Conservation (phyloP, 495 filamentous ascomycete genomes). For the Astrothelium macrocarpum region DNA sequence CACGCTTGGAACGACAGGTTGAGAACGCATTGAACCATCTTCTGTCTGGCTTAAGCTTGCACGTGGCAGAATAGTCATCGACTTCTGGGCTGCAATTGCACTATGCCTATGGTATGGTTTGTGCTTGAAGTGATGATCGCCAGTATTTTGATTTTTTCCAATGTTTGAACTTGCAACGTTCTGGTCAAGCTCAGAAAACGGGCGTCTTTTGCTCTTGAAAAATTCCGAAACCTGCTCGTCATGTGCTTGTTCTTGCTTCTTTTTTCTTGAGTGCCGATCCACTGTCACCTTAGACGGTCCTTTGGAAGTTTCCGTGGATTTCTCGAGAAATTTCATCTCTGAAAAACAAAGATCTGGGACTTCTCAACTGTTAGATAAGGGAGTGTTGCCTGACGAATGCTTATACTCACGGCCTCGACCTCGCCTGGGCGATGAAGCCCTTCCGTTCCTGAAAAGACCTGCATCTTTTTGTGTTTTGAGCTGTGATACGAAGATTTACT, state of each 20-base stretch:
- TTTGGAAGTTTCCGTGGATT: constrained; percentile 27
- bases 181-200: constrained; percentile 16
- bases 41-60: background rate
- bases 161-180: background rate
- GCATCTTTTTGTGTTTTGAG: constrained; percentile 41
- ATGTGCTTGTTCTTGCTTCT: constrained; percentile 20
- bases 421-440: constrained; percentile 48
- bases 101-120: background rate
- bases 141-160: background rate
- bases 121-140: background rate
- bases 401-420: constrained; percentile 38
- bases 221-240: constrained; percentile 34
- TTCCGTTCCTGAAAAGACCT: constrained; percentile 66
- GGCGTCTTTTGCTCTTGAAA: constrained; percentile 25
- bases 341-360: constrained; percentile 60
- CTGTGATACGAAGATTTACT: constrained; percentile 42
- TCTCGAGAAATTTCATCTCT: constrained; percentile 53
- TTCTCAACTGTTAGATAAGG: constrained; percentile 24
- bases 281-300: constrained; percentile 9
- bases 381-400: background rate
- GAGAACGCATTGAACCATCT: background rate
- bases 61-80: background rate
- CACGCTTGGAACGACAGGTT: constrained; percentile 9
- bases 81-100: background rate
- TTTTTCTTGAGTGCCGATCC: constrained; percentile 20